These are phyloP conservation scores for Trichoderma gamsii DNA, from an alignment of 495 filamentous ascomycete genomes.

Conservation along the genomic window DNA sequence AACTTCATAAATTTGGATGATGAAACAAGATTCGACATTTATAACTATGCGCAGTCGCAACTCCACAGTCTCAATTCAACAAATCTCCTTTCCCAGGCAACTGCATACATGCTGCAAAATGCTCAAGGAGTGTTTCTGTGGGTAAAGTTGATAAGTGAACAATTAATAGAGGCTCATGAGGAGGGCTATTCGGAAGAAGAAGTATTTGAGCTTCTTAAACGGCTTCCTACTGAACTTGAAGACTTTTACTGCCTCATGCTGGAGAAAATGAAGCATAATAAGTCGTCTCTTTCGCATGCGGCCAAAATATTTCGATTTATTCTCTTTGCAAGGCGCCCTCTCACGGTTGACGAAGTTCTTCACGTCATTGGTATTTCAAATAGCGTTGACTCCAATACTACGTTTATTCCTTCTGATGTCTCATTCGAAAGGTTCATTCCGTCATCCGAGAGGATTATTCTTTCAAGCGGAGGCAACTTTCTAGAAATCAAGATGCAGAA, in stretches of 20 bases:
- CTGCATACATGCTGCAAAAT: not conserved
- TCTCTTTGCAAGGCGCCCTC: not conserved
- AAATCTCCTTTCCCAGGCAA: not conserved
- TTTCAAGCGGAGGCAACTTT: not conserved
- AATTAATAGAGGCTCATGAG: not conserved
- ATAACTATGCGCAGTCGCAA: not conserved
- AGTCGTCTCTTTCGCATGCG: not conserved
- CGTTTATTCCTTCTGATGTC: not conserved
- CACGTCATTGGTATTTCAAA: not conserved
- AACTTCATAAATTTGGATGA: not conserved
- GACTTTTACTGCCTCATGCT: not conserved
- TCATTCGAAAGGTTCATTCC: not conserved
- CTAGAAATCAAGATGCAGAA: not conserved
- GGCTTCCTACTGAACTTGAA: not conserved
- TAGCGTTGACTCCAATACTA: not conserved
- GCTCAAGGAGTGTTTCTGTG: not conserved
- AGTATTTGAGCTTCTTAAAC: not conserved
- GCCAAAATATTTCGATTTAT: not conserved
- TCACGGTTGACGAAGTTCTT: not conserved
- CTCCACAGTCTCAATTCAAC: not conserved
- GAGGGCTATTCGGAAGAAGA: not conserved
- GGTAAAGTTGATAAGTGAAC: not conserved
- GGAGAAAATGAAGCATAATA: not conserved
- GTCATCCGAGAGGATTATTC: not conserved
- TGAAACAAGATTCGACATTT: not conserved